Conservation (phyloP, 1,284 basidiomycete species). For the Ustilago esculenta region DNA sequence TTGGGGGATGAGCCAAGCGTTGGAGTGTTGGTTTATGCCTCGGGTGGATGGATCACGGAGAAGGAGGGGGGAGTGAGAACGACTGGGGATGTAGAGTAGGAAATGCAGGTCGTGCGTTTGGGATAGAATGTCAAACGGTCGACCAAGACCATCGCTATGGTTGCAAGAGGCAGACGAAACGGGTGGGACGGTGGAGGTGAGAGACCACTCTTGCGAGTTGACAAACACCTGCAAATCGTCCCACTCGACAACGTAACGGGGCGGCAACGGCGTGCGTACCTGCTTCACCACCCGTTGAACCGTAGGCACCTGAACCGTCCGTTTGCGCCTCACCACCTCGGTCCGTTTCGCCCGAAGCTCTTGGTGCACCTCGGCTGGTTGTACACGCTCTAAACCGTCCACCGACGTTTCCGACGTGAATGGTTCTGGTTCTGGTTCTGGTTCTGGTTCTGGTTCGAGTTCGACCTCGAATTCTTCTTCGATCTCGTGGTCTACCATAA, state of each 20-base stretch:
- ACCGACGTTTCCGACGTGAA: too few species aligned
- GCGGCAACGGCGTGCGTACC: slow-evolving; percentile 8
- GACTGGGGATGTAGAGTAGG: slow-evolving; percentile 85
- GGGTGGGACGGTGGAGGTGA: slow-evolving; percentile 67
- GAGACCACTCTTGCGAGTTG: slow-evolving; percentile 93
- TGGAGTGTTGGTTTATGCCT: slow-evolving; percentile 8
- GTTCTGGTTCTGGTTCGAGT: slow-evolving; percentile 3
- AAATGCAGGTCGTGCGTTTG: slow-evolving; percentile 82
- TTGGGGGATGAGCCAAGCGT: slow-evolving; percentile 88
- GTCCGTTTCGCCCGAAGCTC: not conserved
- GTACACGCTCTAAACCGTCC: too few species aligned
- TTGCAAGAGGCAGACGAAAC: not conserved
- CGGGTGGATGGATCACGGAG: slow-evolving; percentile 71
- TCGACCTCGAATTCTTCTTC: slow-evolving; percentile 22
- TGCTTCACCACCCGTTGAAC: slow-evolving; percentile 10
- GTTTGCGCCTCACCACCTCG: slow-evolving; percentile 9
- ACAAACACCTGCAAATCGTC: slow-evolving; percentile 74
- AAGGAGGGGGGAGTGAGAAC: slow-evolving; percentile 75
- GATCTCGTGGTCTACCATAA: slow-evolving; percentile 45
- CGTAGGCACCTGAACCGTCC: slow-evolving; percentile 20
- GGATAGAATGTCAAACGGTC: slow-evolving; percentile 30
- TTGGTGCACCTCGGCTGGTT: too few species aligned
- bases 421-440: too few species aligned
- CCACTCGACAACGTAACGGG: slow-evolving; percentile 44
- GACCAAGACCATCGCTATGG: not conserved